A percentile compares a stretch with the other conserved stretches of the same genome.
These are phyloP conservation scores for Neonectria punicea DNA, from an alignment of 2,329 filamentous ascomycete species.

Conservation along the genomic window DNA sequence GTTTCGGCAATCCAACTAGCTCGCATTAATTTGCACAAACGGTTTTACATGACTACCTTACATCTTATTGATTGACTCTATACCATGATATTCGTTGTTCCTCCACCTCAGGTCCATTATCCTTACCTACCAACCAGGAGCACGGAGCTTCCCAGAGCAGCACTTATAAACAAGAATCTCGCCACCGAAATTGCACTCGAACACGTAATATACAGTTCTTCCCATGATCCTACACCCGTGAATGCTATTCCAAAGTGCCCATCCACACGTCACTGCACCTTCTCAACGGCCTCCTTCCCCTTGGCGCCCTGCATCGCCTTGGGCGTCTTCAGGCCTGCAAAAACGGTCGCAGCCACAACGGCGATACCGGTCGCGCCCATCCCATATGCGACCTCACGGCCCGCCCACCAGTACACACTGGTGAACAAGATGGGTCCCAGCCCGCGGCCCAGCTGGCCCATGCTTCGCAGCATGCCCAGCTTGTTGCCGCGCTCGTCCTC, in stretches of 20 bases:
- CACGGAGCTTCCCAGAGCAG: no score
- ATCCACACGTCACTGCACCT: slow-evolving; percentile 27
- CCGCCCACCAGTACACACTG: slow-evolving; percentile 98
- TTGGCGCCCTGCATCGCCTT: slow-evolving; percentile 35
- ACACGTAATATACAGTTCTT: slow-evolving; percentile 1
- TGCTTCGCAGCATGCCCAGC: slow-evolving; percentile 81
- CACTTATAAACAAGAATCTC: neutral
- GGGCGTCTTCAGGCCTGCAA: slow-evolving; percentile 77
- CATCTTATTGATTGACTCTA: neutral
- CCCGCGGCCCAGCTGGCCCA: slow-evolving; percentile 88
- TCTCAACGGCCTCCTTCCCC: slow-evolving; percentile 33
- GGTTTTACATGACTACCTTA: neutral
- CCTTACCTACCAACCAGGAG: neutral
- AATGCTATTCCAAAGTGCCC: neutral
- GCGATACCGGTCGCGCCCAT: slow-evolving; percentile 85
- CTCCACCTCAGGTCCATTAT: neutral
- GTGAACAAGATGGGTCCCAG: slow-evolving; percentile 92
- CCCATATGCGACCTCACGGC: slow-evolving; percentile 84
- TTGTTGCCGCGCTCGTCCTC: slow-evolving; percentile 86
- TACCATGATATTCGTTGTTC: neutral
- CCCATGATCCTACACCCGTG: neutral
- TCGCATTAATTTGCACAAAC: neutral
- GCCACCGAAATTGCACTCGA: neutral
- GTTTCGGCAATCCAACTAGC: no score
- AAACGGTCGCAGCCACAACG: slow-evolving; percentile 75